These are phyloP conservation scores for Beauveria sp. DNA, from an alignment of 2,329 filamentous ascomycete genomes.

Conservation along the genomic window DNA sequence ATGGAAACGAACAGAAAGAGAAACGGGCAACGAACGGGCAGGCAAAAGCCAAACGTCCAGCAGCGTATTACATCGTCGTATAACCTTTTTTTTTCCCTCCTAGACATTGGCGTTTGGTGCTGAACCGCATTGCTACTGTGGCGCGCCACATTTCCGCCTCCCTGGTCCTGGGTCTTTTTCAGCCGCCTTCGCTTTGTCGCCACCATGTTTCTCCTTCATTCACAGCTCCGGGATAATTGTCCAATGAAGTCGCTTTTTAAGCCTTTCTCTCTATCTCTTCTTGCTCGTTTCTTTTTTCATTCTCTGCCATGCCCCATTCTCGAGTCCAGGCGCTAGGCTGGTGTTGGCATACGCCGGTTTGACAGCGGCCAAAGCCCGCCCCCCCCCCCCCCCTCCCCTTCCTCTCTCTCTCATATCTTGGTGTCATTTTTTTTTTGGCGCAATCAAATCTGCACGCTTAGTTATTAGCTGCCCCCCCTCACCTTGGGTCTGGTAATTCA, in stretches of 20 bases:
- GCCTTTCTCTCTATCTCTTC: neutral
- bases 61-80: neutral
- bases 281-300: neutral
- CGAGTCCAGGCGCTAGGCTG: constrained; percentile 9
- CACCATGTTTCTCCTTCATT: neutral
- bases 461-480: neutral
- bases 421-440: neutral
- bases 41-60: neutral
- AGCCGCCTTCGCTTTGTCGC: neutral
- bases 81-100: neutral
- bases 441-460: neutral
- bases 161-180: neutral
- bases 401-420: neutral
- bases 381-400: no score
- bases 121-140: neutral
- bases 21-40: neutral
- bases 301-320: constrained; percentile 3
- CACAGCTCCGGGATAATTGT: neutral
- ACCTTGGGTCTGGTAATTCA: neutral
- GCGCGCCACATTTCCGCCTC: neutral
- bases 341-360: constrained; percentile 5
- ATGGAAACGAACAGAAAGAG: no score
- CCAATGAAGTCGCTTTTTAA: neutral
- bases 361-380: neutral
- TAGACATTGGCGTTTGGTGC: neutral